Evolutionary conservation across 805 yeast species (phyloP).

Genomic region (Zygosaccharomyces rouxii): DNA sequence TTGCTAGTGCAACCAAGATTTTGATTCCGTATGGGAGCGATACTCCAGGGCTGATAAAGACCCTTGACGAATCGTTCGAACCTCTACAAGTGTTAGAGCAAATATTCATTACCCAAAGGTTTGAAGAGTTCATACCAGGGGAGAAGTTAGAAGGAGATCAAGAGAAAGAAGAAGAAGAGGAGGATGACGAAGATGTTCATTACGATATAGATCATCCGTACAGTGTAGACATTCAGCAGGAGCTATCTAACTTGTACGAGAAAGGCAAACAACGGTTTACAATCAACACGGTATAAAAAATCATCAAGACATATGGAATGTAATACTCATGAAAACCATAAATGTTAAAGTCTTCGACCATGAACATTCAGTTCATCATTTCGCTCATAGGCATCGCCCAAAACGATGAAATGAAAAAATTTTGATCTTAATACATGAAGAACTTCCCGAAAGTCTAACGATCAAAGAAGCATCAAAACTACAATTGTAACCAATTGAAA

Average conservation of each 20-base stretch:
- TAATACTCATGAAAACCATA: background rate
- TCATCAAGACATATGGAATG: background rate
- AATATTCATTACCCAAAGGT: slow-evolving; percentile 5
- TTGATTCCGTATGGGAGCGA: slow-evolving; percentile 50
- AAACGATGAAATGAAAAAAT: slow-evolving; percentile 1
- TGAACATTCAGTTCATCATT: background rate
- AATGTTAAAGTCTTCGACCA: background rate
- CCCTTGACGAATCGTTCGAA: slow-evolving; percentile 36
- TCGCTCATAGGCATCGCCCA: background rate
- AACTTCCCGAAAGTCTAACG: background rate
- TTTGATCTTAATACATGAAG: background rate
- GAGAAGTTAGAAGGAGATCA: background rate
- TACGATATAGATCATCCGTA: slow-evolving; percentile 23
- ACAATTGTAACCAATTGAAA: background rate
- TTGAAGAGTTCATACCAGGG: slow-evolving; percentile 7
- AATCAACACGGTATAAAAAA: background rate
- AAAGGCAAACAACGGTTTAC: background rate
- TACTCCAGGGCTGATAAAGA: slow-evolving; percentile 46
- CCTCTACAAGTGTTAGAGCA: slow-evolving; percentile 18
- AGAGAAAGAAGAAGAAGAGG: background rate
- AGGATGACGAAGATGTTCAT: slow-evolving; percentile 24
- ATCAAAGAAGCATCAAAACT: background rate
- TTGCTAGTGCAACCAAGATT: slow-evolving; percentile 24
- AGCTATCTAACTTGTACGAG: slow-evolving; percentile 7
- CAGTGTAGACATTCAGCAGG: slow-evolving; percentile 17